These are phyloP conservation scores for Diutina ranongensis DNA, from an alignment of 1,139 yeast species.

Conservation along the genomic window DNA sequence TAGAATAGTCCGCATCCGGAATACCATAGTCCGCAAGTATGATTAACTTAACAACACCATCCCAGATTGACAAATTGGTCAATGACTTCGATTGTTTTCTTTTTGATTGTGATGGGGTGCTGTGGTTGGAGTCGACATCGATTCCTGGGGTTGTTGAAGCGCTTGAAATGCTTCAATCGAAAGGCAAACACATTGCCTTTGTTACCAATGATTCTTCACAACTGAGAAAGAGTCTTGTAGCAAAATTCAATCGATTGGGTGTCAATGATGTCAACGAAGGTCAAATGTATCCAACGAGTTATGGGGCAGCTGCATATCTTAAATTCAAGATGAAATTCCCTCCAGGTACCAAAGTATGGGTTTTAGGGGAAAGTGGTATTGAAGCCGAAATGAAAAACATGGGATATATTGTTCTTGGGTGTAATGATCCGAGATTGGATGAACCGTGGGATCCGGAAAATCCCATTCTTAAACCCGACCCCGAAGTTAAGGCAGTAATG, in stretches of 20 bases:
- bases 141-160: constrained; percentile 69
- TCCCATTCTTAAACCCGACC: constrained; percentile 32
- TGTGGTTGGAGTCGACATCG: constrained; percentile 72
- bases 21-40: too few species aligned
- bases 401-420: constrained; percentile 69
- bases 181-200: constrained; percentile 22
- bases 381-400: constrained; percentile 56
- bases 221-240: constrained; percentile 22
- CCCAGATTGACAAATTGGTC: neutral
- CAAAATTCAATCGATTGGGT: constrained; percentile 23
- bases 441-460: constrained; percentile 26
- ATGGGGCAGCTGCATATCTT: constrained; percentile 22
- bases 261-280: constrained; percentile 19
- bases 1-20: too few species aligned
- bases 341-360: constrained; percentile 51
- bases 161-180: constrained; percentile 37
- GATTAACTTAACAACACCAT: too few species aligned
- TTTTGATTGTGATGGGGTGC: constrained; percentile 87
- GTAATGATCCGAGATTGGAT: constrained; percentile 39
- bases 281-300: constrained; percentile 27
- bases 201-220: constrained; percentile 31
- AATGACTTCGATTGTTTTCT: constrained; percentile 7
- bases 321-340: constrained; percentile 17
- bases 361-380: constrained; percentile 76
- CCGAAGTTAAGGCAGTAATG: constrained; percentile 29